A percentile compares a stretch with the other conserved stretches of the same genome.
These are phyloP conservation scores for Ophiostoma triangulosporum DNA, from an alignment of 2,329 filamentous ascomycete species.

Conservation along the genomic window DNA sequence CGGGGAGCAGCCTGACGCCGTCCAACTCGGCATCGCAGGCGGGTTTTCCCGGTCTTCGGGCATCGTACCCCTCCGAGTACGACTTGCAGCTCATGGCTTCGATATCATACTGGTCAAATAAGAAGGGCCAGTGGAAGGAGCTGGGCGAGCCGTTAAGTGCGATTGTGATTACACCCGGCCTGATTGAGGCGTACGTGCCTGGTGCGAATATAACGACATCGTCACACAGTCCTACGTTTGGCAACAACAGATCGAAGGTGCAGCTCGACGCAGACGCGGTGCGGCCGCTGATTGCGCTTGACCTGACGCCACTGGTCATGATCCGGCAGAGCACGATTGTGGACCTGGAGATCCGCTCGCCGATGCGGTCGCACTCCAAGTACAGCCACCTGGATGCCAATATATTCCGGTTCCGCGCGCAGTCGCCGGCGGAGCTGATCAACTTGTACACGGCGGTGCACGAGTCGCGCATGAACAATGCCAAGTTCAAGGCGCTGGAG, in stretches of 20 bases:
- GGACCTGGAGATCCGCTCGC: constrained; percentile 87
- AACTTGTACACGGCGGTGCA: constrained; percentile 78
- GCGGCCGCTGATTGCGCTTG: constrained; percentile 52
- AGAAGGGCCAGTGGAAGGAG: constrained; percentile 46
- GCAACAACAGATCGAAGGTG: constrained; percentile 11
- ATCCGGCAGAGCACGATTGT: constrained; percentile 82
- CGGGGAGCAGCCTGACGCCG: constrained; percentile 53
- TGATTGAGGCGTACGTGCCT: constrained; percentile 33
- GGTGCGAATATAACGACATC: not conserved
- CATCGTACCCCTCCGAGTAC: constrained; percentile 29
- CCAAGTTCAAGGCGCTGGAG: constrained; percentile 62
- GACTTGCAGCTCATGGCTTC: constrained; percentile 35
- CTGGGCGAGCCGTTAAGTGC: constrained; percentile 37
- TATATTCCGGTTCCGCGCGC: constrained; percentile 84
- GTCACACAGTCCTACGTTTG: constrained; percentile 4
- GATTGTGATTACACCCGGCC: constrained; percentile 42
- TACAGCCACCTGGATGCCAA: constrained; percentile 49
- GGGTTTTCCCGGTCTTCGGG: constrained; percentile 40
- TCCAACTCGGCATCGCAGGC: constrained; percentile 74
- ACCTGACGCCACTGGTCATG: constrained; percentile 82
- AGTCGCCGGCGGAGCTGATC: constrained; percentile 63
- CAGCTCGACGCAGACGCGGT: constrained; percentile 20
- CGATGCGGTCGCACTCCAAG: constrained; percentile 58
- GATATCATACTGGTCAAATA: constrained; percentile 50
- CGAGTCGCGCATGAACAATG: constrained; percentile 78